Base-by-base conservation (phyloP, 2,329 filamentous ascomycete genomes). In the Epicoccum sorghinum region DNA sequence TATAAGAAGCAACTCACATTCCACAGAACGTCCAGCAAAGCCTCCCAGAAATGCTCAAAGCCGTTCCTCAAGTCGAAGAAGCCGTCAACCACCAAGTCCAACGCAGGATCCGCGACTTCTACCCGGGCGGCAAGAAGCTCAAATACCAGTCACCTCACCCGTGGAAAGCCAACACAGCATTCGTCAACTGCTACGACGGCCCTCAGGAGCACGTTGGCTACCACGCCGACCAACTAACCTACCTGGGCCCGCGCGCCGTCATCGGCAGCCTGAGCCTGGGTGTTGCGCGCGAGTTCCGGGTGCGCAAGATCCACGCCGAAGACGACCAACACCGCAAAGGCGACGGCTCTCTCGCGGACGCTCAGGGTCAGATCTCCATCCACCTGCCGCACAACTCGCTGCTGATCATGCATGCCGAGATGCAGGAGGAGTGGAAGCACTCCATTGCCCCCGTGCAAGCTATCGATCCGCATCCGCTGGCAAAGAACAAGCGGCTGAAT, bases 351-450 rank as follows among this genome's bases (percentile, higher is more conserved):
- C 68, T 69, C 10, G 78, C 83, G 1, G 88, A 95, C 60, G 81
- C 83, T 0, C 86, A 90, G 67, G 93, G 93, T 4, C 93, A 96
- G 70, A 93, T 98, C 54, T 87, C 91, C 1, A 95, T 98, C 38
- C 91, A 97, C 65, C 85, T 98, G 0, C 93, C 93, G 0, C 95
- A 98, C 74, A 98, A 98, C 73, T 96, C 91, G 0, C 82, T 98
- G 0, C 82, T 99, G 0, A 82, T 98, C 8, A 98, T 99, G 95
- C 93, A 98, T 68, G 93, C 93, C 0, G 91, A 96, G 70, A 98
- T 96, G 91, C 93, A 98, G 70, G 93, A 98, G 70, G 88, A 90
- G 69, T 98, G 92, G 92, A 98, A 97, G 73, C 95, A 99, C 73
- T 84, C 85, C 61, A 89, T 99, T 38, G 81, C 86, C 0, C 89